Percentiles rank a stretch among this genome's conserved stretches.
These are phyloP conservation scores for Starmerella powellii DNA, from an alignment of 805 yeast species.

Conservation along the genomic window DNA sequence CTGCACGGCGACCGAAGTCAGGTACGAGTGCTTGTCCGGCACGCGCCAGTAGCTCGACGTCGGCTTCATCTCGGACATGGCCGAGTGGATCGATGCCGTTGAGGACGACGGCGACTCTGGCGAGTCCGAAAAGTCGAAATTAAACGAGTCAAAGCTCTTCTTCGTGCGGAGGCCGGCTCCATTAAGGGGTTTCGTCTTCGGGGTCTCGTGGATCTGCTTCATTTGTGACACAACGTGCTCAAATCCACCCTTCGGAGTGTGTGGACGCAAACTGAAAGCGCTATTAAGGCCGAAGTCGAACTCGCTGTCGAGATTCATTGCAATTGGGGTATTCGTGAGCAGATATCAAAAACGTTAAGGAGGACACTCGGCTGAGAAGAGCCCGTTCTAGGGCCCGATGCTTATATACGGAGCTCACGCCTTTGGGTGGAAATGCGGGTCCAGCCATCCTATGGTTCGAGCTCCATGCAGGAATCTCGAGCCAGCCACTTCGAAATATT, in stretches of 20 bases:
- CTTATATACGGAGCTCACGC: no score
- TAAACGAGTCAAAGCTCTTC: neutral
- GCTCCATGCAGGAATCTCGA: no score
- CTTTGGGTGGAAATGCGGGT: no score
- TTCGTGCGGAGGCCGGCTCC: neutral
- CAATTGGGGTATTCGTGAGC: no score
- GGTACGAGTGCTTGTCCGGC: conserved; percentile 29
- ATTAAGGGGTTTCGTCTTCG: neutral
- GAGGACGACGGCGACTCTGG: conserved; percentile 8
- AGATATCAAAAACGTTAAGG: no score
- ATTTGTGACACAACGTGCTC: neutral
- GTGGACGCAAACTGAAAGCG: neutral
- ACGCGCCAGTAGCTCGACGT: conserved; percentile 29
- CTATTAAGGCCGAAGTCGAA: neutral
- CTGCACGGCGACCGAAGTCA: conserved; percentile 31
- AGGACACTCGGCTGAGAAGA: no score
- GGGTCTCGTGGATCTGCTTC: neutral
- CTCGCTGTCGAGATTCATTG: neutral
- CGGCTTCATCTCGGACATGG: conserved; percentile 2
- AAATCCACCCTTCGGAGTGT: neutral
- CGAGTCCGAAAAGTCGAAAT: neutral
- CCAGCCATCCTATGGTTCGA: no score
- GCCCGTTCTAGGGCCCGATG: no score
- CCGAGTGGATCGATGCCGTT: conserved; percentile 13
- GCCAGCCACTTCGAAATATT: no score